A percentile compares a stretch with the other conserved stretches of the same genome.
These are phyloP conservation scores for Aurifilum marmelostoma DNA, from an alignment of 2,329 filamentous ascomycete genomes.

Conservation along the genomic window DNA sequence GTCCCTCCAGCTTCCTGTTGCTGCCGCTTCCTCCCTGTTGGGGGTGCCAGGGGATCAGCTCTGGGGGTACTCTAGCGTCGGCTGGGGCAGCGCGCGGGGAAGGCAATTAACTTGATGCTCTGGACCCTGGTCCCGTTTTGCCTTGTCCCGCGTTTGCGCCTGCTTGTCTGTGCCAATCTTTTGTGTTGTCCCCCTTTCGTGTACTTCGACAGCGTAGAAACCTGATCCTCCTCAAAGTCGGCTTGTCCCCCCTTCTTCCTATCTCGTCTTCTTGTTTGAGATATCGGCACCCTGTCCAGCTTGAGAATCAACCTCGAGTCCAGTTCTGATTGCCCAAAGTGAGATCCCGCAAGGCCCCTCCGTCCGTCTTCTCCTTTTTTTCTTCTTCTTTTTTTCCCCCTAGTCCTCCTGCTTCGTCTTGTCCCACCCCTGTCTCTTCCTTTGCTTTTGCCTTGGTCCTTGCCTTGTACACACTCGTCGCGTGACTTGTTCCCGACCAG, in stretches of 20 bases:
- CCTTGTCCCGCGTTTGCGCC: neutral
- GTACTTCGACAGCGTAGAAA: neutral
- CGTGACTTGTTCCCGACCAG: conserved; percentile 15
- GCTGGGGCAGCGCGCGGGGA: neutral
- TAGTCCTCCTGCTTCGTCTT: too few relatives aligned
- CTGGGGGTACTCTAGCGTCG: neutral
- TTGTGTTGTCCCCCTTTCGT: too few relatives aligned
- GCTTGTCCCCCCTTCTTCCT: neutral
- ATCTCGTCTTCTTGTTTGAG: neutral
- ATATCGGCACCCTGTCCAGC: neutral
- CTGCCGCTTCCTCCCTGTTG: neutral
- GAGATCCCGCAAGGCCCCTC: too few relatives aligned
- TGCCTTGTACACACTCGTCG: neutral
- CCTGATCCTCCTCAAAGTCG: neutral
- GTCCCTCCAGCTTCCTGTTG: neutral
- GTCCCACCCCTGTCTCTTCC: neutral
- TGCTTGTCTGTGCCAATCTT: neutral
- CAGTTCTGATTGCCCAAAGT: too few relatives aligned
- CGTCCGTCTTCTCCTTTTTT: neutral
- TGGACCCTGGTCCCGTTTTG: neutral
- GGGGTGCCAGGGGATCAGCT: neutral
- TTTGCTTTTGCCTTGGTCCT: neutral
- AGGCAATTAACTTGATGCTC: neutral
- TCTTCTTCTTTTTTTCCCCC: neutral
- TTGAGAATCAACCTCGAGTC: neutral